phyloP scores from a whole-genome alignment of 139 green algal species.

The Parachlorella kessleri region DNA sequence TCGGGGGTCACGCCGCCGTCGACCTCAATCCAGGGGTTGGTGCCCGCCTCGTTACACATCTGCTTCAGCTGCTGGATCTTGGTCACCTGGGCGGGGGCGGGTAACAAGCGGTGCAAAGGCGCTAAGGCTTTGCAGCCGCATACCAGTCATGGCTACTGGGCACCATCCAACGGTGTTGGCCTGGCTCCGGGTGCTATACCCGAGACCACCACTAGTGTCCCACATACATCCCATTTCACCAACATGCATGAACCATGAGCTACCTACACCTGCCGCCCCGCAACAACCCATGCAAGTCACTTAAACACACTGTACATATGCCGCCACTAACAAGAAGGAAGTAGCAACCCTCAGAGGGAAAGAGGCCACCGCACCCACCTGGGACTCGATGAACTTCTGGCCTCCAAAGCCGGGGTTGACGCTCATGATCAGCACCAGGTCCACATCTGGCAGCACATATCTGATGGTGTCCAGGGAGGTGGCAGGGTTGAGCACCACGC shows the following conservation, averaged over 20 bases:
- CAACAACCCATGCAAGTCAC: too few relatives aligned
- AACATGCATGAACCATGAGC: too few relatives aligned
- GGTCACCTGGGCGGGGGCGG: constrained; percentile 67
- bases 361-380: too few relatives aligned
- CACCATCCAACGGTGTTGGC: too few relatives aligned
- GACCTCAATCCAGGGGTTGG: constrained; percentile 99
- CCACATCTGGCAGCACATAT: constrained; percentile 88
- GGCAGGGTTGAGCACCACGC: constrained; percentile 98
- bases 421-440: constrained; percentile 98
- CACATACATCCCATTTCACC: not conserved
- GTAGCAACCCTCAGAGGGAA: too few relatives aligned
- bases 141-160: too few relatives aligned
- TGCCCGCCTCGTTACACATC: constrained; percentile 91
- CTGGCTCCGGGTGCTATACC: too few relatives aligned
- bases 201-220: not conserved
- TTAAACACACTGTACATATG: too few relatives aligned
- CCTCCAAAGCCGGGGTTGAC: constrained; percentile 99
- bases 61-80: constrained; percentile 91
- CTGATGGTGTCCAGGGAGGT: constrained; percentile 87
- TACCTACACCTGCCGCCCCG: too few relatives aligned
- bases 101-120: not conserved
- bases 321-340: too few relatives aligned
- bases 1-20: constrained; percentile 94
- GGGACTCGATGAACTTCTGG: constrained; percentile 98
- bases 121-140: too few relatives aligned